Evolutionary conservation across 495 filamentous ascomycete genomes (phyloP).

Genomic region (Talaromyces ruber): DNA sequence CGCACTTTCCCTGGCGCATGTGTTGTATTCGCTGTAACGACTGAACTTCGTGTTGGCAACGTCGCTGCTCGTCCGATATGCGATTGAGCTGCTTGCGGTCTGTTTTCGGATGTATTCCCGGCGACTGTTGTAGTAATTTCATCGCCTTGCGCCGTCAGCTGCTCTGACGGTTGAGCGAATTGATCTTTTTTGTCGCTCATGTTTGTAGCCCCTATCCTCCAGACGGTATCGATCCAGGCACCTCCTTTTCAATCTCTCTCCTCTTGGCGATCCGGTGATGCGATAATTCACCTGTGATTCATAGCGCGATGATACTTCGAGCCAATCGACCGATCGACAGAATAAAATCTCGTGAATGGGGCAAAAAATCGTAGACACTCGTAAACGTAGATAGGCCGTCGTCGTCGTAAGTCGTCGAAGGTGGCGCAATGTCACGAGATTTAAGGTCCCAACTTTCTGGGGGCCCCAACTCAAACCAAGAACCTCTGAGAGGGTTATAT

Average conservation of each 20-base stretch:
- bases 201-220: neutral
- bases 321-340: neutral
- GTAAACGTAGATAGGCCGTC: neutral
- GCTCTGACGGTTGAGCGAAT: neutral
- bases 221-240: neutral
- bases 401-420: neutral
- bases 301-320: neutral
- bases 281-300: neutral
- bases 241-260: neutral
- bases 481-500: neutral
- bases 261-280: neutral
- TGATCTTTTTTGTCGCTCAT: neutral
- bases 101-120: neutral
- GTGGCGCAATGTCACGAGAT: neutral
- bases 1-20: constrained; percentile 15
- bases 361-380: neutral
- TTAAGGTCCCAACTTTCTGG: neutral
- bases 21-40: neutral
- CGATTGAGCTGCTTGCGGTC: neutral
- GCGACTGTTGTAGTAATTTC: neutral
- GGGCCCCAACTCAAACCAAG: neutral
- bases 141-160: neutral
- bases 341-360: neutral
- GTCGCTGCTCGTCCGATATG: neutral
- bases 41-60: neutral